Evolutionary conservation across 257 asterid species (phyloP).

Genomic region (Petunia axillaris): DNA sequence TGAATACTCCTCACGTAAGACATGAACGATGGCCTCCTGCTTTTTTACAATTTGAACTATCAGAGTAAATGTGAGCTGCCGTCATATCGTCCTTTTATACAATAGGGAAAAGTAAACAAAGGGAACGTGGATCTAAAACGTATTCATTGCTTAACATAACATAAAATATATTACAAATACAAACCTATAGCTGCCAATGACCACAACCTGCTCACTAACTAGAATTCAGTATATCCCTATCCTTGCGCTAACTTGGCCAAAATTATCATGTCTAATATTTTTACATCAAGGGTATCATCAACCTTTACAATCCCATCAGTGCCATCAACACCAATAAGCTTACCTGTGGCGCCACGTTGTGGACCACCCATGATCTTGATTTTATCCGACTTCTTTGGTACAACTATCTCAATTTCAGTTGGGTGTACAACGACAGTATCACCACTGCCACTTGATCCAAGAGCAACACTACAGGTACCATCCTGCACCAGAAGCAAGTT

Average conservation of each 20-base stretch:
- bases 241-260: conserved; percentile 70
- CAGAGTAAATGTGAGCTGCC: background rate
- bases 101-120: background rate
- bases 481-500: conserved; percentile 51
- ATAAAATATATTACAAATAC: conserved; percentile 21
- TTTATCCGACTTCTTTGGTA: conserved; percentile 76
- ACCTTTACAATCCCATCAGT: conserved; percentile 87
- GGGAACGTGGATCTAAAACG: background rate
- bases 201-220: conserved; percentile 13
- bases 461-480: conserved; percentile 79
- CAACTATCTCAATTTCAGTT: conserved; percentile 63
- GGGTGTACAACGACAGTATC: conserved; percentile 60
- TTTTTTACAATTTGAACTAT: background rate
- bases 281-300: conserved; percentile 79
- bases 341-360: conserved; percentile 82
- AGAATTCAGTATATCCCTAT: conserved; percentile 21
- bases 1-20: background rate
- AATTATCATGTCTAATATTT: conserved; percentile 72
- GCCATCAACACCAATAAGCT: conserved; percentile 89
- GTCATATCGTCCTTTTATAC: conserved; percentile 20
- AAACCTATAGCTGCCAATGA: conserved; percentile 10
- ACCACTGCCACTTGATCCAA: conserved; percentile 77
- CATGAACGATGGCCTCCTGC: background rate
- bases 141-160: conserved; percentile 2
- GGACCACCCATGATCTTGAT: conserved; percentile 90